Conservation (phyloP, 768 basidiomycete species). For the Termitomyces sp. region DNA sequence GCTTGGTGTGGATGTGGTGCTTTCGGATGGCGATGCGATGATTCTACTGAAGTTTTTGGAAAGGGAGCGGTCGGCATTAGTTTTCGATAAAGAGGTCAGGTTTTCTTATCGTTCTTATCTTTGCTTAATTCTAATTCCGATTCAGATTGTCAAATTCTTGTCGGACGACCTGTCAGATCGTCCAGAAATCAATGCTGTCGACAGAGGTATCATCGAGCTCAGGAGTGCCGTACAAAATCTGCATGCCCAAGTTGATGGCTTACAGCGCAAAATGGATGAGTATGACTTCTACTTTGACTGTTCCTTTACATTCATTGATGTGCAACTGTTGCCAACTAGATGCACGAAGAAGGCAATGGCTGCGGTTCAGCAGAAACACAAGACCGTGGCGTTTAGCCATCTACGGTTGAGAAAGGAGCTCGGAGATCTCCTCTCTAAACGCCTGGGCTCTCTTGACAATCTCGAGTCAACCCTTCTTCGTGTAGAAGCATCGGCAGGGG, state of each 20-base stretch:
- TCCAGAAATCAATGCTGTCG: slow-evolving; percentile 68
- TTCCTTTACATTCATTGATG: not conserved
- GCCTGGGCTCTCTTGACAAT: slow-evolving; percentile 68
- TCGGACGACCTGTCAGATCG: slow-evolving; percentile 29
- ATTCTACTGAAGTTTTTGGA: slow-evolving; percentile 76
- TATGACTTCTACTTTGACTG: slow-evolving; percentile 27
- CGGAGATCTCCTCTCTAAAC: slow-evolving; percentile 73
- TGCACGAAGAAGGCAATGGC: slow-evolving; percentile 61
- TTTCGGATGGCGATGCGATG: slow-evolving; percentile 62
- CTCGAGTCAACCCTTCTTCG: slow-evolving; percentile 73
- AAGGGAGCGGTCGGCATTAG: slow-evolving; percentile 64
- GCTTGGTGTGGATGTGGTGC: slow-evolving; percentile 19
- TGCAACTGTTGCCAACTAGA: slow-evolving; percentile 32
- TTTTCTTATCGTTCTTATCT: not conserved
- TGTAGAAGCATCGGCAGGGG: slow-evolving; percentile 87
- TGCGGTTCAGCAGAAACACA: slow-evolving; percentile 67
- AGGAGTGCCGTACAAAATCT: slow-evolving; percentile 67
- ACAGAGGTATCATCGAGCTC: slow-evolving; percentile 79
- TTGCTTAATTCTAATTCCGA: not conserved
- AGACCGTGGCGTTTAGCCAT: slow-evolving; percentile 68
- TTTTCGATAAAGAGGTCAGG: slow-evolving; percentile 63
- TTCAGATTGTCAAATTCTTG: slow-evolving; percentile 81
- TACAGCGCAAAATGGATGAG: slow-evolving; percentile 74
- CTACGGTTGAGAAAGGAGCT: slow-evolving; percentile 80
- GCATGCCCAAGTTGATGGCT: slow-evolving; percentile 59